phyloP scores from a whole-genome alignment of 139 green algal genomes.

The Picocystis salinarum region DNA sequence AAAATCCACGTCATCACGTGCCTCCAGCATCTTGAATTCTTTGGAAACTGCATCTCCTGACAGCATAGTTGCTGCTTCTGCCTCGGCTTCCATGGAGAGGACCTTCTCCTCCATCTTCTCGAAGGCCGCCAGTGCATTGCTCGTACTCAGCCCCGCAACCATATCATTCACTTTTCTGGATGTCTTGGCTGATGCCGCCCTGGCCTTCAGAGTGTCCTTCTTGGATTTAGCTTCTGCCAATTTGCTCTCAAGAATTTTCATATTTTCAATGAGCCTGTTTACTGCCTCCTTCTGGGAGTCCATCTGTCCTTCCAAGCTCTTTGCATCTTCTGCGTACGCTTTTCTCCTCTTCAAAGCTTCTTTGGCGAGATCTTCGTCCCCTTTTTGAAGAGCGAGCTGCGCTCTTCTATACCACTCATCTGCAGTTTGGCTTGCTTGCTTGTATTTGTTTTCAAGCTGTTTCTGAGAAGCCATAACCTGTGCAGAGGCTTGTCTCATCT shows the following conservation, averaged over 20 bases:
- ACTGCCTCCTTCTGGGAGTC: conserved; percentile 65
- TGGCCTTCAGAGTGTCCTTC: conserved; percentile 98
- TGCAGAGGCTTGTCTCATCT: conserved; percentile 87
- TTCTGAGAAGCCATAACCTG: conserved; percentile 94
- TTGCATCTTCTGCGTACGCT: conserved; percentile 54
- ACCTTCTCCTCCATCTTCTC: conserved; percentile 99
- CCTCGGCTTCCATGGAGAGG: too few species aligned
- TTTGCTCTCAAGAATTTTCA: conserved; percentile 63
- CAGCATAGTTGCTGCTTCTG: too few species aligned
- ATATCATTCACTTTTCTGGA: conserved; percentile 32
- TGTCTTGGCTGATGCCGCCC: conserved; percentile 72
- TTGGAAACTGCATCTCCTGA: too few species aligned
- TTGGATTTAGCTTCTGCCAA: conserved; percentile 82
- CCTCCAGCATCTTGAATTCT: too few species aligned
- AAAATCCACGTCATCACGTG: too few species aligned
- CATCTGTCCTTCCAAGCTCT: conserved; percentile 64
- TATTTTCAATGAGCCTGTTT: conserved; percentile 82
- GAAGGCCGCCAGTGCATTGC: conserved; percentile 73
- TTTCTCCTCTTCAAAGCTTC: conserved; percentile 81
- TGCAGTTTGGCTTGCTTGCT: conserved; percentile 49
- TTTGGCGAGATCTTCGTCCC: conserved; percentile 83
- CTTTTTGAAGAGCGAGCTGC: conserved; percentile 85
- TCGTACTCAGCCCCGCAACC: conserved; percentile 55
- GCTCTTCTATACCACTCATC: conserved; percentile 75
- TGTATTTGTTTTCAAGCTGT: conserved; percentile 88